Evolutionary conservation across 768 basidiomycete species (phyloP), one percentile per base, ranked within the genome.

Genomic region (Chiua virens): DNA sequence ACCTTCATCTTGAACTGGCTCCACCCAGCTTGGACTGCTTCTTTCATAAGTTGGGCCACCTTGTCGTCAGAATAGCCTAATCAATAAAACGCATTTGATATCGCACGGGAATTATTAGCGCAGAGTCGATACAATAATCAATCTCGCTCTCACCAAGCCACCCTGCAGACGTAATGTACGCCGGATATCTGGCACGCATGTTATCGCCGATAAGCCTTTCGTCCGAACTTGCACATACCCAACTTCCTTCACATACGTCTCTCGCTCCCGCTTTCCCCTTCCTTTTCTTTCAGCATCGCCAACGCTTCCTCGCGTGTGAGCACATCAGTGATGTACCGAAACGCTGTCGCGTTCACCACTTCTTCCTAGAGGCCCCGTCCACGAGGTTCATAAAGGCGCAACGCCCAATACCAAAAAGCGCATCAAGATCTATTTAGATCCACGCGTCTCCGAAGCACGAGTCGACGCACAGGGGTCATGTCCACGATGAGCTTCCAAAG

Each of bases 1-100:
- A 97, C 93, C 73, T 98, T 97, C 85, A 96, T 92, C 75, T 97
- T 97, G 82, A 97, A 96, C 74, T 95, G 92, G 71, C 90, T 97
- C 83, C 95, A 97, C 20, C 94, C 95, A 30, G 79, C 80, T 8
- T 76, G 70, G 42, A 97, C 76, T n/a, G 92, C 89, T 61, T 92
- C 90, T 61, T 84, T 83, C 10, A 90, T 94, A 36, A 98, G 79
- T 3, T 82, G 79, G 1, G 81, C 79, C 42, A 96, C 83, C 64
- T 96, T 96, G 65, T 93, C 92, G 67, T 97, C 93, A 27, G 80
- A 80, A 72, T 96, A 97, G 1, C 91, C 87, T 82, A 18, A 39
- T 41, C 38, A 27, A 22, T 45, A 35, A 14, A 27, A 27, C 17
- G n/a, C 40, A 18, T 20, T 5, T 23, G 20, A 42, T 28, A 45